phyloP scores from a whole-genome alignment of 139 green algal species.

The Tetraselmis chui region DNA sequence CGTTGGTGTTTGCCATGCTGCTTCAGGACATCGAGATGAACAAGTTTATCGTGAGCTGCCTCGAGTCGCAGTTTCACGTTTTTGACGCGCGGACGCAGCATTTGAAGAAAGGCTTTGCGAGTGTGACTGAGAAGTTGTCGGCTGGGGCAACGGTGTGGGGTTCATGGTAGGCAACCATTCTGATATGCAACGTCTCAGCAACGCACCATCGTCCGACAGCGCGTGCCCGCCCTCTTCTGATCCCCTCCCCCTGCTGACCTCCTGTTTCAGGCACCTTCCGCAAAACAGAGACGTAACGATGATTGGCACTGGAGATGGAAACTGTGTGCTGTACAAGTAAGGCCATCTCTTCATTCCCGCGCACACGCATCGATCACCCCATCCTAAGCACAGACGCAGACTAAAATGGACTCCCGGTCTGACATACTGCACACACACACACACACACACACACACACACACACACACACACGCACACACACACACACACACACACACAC shows the following conservation, averaged over 20 bases:
- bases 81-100: slow-evolving; percentile 81
- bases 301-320: slow-evolving; percentile 67
- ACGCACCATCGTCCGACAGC: no score
- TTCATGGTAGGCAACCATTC: background rate
- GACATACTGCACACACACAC: no score
- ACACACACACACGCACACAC: no score
- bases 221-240: background rate
- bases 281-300: slow-evolving; percentile 83
- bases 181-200: no score
- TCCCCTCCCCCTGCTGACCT: background rate
- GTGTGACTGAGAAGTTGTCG: slow-evolving; percentile 41
- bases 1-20: no score
- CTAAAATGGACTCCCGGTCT: no score
- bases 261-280: slow-evolving; percentile 58
- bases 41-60: slow-evolving; percentile 78
- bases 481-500: no score
- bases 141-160: slow-evolving; percentile 69
- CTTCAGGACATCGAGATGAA: slow-evolving; percentile 88
- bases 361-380: no score
- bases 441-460: no score
- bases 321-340: slow-evolving; percentile 68
- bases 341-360: no score
- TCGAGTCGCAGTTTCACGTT: slow-evolving; percentile 76
- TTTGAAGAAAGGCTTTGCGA: slow-evolving; percentile 60
- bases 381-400: no score